Base-by-base conservation (phyloP, 108 stramenopile genomes). In the Skeletonema grethae region DNA sequence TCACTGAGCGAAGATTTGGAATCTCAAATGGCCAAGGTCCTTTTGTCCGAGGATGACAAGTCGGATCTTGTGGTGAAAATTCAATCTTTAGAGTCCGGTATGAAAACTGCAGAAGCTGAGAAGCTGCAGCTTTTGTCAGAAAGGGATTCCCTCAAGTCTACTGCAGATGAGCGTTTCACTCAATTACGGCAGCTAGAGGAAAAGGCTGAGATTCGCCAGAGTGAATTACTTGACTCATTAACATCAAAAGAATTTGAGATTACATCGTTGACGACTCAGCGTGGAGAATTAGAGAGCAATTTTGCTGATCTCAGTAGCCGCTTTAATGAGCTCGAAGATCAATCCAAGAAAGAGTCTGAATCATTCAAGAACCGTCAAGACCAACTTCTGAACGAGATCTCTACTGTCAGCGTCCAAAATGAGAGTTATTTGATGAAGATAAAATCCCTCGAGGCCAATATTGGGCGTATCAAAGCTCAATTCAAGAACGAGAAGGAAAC, bases 211-310 rank as follows among this genome's bases (percentile, higher is more conserved):
- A 22, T 53, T 8, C 50, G 20, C 22, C 50, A 22, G 50, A 53
- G 50, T 53, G 50, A 53, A 29, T 28, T 18, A 29, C 65, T 13
- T 5, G 45, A 28, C 20, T 15, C 12, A 34, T 35, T 57, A 35
- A 36, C n/a, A 35, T 2, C 67, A 3, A 55, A 67, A 57, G 67
- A 67, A 57, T 67, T 53, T 5, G 67, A 67, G 55, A 30, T 67
- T 53, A 7, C 50, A 9, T 53, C 50, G 2, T 53, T 53, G 50
- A 20, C 22, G 20, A 24, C 50, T 53, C 50, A 53, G 5, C 50
- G 50, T 53, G 50, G 7, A 53, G 50, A 53, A 7, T 2, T 53
- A 8, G n/a, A 22, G 22, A 22, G 22, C 50, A 53, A 53, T 5
- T 22, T 53, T 18, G 22, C 6, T 20, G 50, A 53, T 53, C 50